Percentiles rank a stretch among this genome's conserved stretches.
Conservation (phyloP, 345 rosid genomes). For the Capsella bursapastoris region DNA sequence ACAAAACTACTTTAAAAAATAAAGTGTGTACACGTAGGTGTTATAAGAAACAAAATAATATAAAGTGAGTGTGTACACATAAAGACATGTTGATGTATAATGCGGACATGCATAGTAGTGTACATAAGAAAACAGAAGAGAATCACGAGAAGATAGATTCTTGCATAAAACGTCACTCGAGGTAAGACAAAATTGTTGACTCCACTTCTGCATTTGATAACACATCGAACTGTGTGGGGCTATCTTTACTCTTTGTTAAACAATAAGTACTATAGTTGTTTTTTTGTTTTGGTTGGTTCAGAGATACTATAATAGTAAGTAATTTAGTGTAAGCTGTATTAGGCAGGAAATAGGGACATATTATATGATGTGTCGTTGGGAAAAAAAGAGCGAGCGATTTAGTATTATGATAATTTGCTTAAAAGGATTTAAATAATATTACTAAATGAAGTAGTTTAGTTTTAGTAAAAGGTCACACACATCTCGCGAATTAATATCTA, state of each 20-base stretch:
- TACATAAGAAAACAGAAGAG: conserved; percentile 16
- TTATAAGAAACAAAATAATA: not conserved
- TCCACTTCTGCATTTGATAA: not conserved
- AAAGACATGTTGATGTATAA: conserved; percentile 27
- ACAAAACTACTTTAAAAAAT: not conserved
- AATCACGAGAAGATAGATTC: conserved; percentile 42
- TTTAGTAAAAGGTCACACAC: conserved; percentile 29
- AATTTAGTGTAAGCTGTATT: conserved; percentile 23
- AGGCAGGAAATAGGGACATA: conserved; percentile 28
- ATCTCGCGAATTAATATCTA: conserved; percentile 42
- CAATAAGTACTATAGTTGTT: no score
- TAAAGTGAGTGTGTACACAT: conserved; percentile 6
- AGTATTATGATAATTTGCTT: not conserved
- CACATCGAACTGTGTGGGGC: conserved; percentile 4
- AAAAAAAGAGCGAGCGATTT: not conserved
- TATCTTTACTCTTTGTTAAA: not conserved
- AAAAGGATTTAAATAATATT: not conserved
- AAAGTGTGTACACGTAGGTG: conserved; percentile 13
- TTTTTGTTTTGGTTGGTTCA: no score
- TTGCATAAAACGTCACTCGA: conserved; percentile 35
- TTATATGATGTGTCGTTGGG: conserved; percentile 30
- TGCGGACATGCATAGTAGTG: conserved; percentile 14
- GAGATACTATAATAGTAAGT: not conserved
- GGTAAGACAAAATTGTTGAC: conserved; percentile 43
- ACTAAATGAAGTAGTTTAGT: not conserved